A percentile compares a stretch with the other conserved stretches of the same genome.
phyloP scores from a whole-genome alignment of 2,329 filamentous ascomycete species.

The Elsinoe ampelina region DNA sequence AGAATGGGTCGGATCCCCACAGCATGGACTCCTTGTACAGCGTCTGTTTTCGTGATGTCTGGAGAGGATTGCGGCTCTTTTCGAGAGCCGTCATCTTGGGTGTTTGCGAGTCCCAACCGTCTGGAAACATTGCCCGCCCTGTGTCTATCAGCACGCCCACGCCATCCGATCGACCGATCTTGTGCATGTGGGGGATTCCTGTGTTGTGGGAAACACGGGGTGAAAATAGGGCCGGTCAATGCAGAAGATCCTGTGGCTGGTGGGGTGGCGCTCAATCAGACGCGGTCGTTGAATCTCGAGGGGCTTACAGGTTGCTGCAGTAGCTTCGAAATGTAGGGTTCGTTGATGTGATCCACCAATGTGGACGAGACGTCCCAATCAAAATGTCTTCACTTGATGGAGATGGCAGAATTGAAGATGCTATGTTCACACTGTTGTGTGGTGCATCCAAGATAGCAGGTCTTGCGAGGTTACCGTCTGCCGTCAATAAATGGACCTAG shows the following conservation, averaged over 20 bases:
- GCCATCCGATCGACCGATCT: slow-evolving; percentile 5
- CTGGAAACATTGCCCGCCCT: background rate
- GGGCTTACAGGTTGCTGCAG: too few species aligned
- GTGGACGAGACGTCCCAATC: too few species aligned
- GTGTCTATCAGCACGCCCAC: background rate
- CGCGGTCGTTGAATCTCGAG: background rate
- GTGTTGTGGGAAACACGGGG: background rate
- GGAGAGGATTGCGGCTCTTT: background rate
- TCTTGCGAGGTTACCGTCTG: slow-evolving; percentile 3
- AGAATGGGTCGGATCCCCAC: background rate
- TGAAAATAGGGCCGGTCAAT: background rate
- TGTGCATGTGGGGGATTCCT: background rate
- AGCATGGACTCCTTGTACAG: background rate
- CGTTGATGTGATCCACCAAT: too few species aligned
- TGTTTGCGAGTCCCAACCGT: background rate
- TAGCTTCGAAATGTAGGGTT: too few species aligned
- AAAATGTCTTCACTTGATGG: too few species aligned
- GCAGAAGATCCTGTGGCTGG: background rate
- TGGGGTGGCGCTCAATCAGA: background rate
- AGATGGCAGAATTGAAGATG: background rate
- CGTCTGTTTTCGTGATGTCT: background rate
- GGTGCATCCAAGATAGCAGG: background rate
- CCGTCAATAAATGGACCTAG: background rate
- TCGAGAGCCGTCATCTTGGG: background rate
- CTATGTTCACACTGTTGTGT: background rate